A percentile compares a stretch with the other conserved stretches of the same genome.
phyloP scores from a whole-genome alignment of 2,329 filamentous ascomycete species.

The Cercospora sp. region DNA sequence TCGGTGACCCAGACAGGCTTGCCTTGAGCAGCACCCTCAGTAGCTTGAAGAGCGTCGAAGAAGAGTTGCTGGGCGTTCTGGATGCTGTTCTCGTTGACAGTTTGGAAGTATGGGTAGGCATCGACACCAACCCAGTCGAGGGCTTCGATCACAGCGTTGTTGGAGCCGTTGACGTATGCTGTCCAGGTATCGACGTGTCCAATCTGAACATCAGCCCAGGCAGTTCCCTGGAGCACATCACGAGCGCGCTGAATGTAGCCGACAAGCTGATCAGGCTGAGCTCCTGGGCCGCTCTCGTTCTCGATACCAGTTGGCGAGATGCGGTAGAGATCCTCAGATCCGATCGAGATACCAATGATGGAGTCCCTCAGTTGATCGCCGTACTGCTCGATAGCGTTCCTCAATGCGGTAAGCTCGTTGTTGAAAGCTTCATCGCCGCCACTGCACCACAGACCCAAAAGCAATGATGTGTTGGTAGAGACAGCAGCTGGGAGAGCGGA shows the following conservation, averaged over 20 bases:
- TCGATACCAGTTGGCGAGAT: slow-evolving; percentile 67
- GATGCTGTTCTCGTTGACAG: slow-evolving; percentile 66
- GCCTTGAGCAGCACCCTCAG: slow-evolving; percentile 59
- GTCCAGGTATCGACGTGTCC: slow-evolving; percentile 65
- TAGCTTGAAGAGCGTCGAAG: slow-evolving; percentile 63
- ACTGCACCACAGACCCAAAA: slow-evolving; percentile 77
- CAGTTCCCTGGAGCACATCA: slow-evolving; percentile 62
- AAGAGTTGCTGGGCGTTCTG: slow-evolving; percentile 67
- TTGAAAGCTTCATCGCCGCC: slow-evolving; percentile 54
- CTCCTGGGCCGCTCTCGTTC: slow-evolving; percentile 64
- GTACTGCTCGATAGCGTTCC: slow-evolving; percentile 67
- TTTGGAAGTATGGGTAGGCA: slow-evolving; percentile 81
- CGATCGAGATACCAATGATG: slow-evolving; percentile 81
- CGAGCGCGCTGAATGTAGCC: slow-evolving; percentile 71
- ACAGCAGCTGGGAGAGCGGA: slow-evolving; percentile 78
- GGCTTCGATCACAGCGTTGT: slow-evolving; percentile 66
- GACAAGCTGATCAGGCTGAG: slow-evolving; percentile 62
- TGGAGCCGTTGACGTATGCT: slow-evolving; percentile 70
- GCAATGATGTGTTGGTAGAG: slow-evolving; percentile 71
- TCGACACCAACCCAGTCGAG: slow-evolving; percentile 81
- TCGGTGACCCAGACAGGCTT: slow-evolving; percentile 85
- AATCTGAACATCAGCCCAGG: slow-evolving; percentile 56
- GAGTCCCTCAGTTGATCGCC: slow-evolving; percentile 64
- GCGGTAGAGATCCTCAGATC: slow-evolving; percentile 73
- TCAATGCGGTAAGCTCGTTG: slow-evolving; percentile 74